Conservation (phyloP, 169 alveolate genomes). For the Cryptosporidium ryanae region DNA sequence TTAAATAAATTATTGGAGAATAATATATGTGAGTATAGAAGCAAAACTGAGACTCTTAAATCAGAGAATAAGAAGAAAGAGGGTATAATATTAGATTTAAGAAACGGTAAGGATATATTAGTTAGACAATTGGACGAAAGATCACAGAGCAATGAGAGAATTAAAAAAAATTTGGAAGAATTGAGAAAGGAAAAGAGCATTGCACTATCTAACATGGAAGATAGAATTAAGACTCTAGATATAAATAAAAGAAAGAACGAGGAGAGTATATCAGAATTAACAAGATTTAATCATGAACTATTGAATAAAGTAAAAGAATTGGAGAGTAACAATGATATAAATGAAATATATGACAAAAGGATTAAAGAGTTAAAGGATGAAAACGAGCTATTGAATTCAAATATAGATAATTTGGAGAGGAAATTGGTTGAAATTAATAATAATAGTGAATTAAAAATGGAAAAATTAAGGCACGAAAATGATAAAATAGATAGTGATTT, state of each 20-base stretch:
- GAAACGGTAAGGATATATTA: background rate
- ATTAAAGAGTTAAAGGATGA: background rate
- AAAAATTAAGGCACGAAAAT: background rate
- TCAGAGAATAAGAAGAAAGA: slow-evolving; percentile 5
- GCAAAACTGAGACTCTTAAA: slow-evolving; percentile 10
- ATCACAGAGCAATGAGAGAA: slow-evolving; percentile 5
- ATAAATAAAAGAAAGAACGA: slow-evolving; percentile 51
- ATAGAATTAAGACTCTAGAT: slow-evolving; percentile 68
- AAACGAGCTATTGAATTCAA: background rate
- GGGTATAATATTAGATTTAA: background rate
- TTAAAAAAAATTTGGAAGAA: slow-evolving; percentile 9
- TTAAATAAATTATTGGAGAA: slow-evolving; percentile 6
- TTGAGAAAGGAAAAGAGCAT: slow-evolving; percentile 24
- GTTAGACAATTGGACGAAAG: slow-evolving; percentile 39
- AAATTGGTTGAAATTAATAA: too few relatives aligned
- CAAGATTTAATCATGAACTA: slow-evolving; percentile 32
- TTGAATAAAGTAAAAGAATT: slow-evolving; percentile 19
- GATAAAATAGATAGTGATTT: background rate
- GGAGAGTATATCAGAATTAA: slow-evolving; percentile 27
- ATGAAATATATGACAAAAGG: background rate
- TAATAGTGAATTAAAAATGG: background rate
- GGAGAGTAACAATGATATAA: background rate
- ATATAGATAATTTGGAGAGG: background rate
- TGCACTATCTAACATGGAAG: slow-evolving; percentile 13
- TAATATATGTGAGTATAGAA: background rate